Evolutionary conservation across 2,329 filamentous ascomycete genomes (phyloP).

Genomic region (Cladosporium sp.): DNA sequence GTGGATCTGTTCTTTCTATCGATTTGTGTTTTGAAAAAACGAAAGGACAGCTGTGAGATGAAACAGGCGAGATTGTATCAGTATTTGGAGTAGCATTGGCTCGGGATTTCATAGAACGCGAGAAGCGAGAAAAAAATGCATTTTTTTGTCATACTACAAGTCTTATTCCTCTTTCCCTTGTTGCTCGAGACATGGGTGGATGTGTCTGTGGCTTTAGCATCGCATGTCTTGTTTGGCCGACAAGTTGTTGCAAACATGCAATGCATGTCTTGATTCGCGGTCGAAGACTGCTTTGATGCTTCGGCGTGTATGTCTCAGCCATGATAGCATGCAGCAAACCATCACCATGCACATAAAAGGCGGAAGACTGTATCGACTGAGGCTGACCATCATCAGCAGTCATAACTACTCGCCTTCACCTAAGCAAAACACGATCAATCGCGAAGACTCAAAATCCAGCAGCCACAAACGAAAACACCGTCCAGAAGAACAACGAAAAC

Average conservation of each 20-base stretch:
- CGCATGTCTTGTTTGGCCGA: background rate
- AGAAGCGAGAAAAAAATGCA: background rate
- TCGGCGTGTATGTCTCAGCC: background rate
- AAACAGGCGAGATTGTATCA: constrained; percentile 8
- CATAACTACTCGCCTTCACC: background rate
- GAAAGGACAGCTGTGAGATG: background rate
- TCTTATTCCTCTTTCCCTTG: background rate
- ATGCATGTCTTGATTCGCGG: background rate
- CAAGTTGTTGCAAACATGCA: background rate
- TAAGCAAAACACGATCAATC: background rate
- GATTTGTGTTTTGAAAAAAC: background rate
- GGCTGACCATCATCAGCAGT: background rate
- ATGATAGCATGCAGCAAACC: background rate
- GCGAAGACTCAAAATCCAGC: background rate
- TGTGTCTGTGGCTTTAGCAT: background rate
- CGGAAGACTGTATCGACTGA: background rate
- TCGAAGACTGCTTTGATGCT: background rate
- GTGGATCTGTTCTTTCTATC: background rate
- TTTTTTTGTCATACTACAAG: background rate
- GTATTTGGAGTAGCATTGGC: constrained; percentile 8
- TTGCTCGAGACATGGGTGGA: background rate
- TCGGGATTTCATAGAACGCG: background rate
- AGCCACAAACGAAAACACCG: background rate
- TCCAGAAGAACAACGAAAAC: background rate
- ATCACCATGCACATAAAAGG: background rate